phyloP scores from a whole-genome alignment of 768 basidiomycete genomes.

The Auricularia sp. region DNA sequence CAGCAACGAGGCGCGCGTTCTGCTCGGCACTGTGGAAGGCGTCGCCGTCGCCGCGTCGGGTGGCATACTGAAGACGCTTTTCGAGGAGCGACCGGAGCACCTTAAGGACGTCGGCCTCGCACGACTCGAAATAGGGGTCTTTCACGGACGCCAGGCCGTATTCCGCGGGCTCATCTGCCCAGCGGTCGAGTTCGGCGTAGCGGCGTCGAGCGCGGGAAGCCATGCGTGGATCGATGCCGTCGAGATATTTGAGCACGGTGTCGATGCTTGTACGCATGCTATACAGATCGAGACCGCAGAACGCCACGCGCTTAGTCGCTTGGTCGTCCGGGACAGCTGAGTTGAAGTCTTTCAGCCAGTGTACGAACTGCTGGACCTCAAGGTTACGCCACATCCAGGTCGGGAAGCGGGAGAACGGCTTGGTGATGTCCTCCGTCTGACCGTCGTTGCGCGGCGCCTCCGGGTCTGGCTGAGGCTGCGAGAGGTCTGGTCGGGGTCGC shows the following conservation, averaged over 20 bases:
- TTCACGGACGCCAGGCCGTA: constrained; percentile 8
- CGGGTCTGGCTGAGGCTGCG: neutral
- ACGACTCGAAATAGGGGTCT: constrained; percentile 11
- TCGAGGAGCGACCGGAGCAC: constrained; percentile 15
- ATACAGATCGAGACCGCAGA: constrained; percentile 22
- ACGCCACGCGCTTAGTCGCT: constrained; percentile 11
- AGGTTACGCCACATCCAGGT: constrained; percentile 26
- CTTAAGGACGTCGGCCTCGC: constrained; percentile 19
- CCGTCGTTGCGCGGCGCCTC: neutral
- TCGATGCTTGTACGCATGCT: constrained; percentile 18
- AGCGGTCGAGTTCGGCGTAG: constrained; percentile 8
- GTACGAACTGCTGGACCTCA: constrained; percentile 19
- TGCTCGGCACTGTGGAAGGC: constrained; percentile 22
- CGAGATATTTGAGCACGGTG: constrained; percentile 19
- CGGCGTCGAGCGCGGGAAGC: constrained; percentile 18
- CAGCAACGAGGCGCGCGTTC: constrained; percentile 20
- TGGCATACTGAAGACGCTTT: constrained; percentile 15
- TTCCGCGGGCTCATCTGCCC: constrained; percentile 3
- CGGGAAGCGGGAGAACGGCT: constrained; percentile 15
- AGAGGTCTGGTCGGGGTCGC: neutral
- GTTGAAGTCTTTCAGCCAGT: constrained; percentile 16
- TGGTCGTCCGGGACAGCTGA: constrained; percentile 8
- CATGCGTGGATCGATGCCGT: constrained; percentile 18
- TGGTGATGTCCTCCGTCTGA: neutral
- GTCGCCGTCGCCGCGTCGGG: constrained; percentile 13